These are phyloP conservation scores for Pichia cabralensis DNA, from an alignment of 805 yeast species.

Conservation along the genomic window DNA sequence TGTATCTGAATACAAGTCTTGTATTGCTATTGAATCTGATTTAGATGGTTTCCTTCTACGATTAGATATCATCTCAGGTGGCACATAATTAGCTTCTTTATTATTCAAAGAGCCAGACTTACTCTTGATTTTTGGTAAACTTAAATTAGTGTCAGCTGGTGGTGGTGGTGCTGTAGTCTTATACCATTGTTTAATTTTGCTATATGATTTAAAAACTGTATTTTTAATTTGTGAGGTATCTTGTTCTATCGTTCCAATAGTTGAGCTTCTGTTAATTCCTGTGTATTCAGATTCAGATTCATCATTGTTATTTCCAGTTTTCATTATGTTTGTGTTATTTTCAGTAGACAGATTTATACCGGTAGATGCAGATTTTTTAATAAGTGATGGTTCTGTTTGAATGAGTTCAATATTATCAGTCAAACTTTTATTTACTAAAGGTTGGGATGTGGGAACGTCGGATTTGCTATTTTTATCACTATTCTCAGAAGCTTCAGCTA, in stretches of 20 bases:
- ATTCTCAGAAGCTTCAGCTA: no score
- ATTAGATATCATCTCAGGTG: slow-evolving; percentile 62
- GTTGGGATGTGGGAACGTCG: no score
- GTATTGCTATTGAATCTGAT: background rate
- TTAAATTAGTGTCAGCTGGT: background rate
- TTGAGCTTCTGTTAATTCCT: no score
- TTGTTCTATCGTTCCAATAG: background rate
- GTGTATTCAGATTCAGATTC: no score
- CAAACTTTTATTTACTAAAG: no score
- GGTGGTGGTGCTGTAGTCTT: slow-evolving; percentile 30
- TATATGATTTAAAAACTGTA: slow-evolving; percentile 35
- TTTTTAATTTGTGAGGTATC: slow-evolving; percentile 4
- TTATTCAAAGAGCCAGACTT: background rate
- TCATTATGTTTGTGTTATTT: no score
- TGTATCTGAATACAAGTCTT: background rate
- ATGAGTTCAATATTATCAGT: no score
- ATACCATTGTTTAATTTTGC: slow-evolving; percentile 64
- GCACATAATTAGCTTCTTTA: slow-evolving; percentile 18
- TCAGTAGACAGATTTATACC: slow-evolving; percentile 2
- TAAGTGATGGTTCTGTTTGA: no score
- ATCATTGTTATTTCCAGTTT: background rate
- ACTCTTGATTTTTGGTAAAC: no score
- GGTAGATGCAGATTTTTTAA: no score
- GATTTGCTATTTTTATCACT: no score
- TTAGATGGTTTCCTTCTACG: slow-evolving; percentile 27